A percentile compares a stretch with the other conserved stretches of the same genome.
Conservation (phyloP, 805 yeast species). For the Ogataea trehalophila region DNA sequence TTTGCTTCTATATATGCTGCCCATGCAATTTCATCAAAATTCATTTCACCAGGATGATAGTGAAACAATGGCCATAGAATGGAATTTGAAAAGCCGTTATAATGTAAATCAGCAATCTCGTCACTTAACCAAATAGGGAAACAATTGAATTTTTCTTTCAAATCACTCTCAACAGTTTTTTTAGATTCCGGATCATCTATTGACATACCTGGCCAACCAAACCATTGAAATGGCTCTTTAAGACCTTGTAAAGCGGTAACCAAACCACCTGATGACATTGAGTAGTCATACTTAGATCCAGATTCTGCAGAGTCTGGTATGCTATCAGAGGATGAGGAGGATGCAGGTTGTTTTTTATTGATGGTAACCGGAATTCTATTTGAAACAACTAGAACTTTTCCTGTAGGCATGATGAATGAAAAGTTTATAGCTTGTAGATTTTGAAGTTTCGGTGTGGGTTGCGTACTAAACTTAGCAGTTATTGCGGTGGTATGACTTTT, state of each 20-base stretch:
- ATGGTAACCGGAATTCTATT: constrained; percentile 95
- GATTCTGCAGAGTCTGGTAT: neutral
- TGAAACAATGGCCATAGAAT: constrained; percentile 98
- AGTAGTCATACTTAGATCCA: constrained; percentile 52
- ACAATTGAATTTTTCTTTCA: constrained; percentile 76
- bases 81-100: constrained; percentile 92
- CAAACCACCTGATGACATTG: constrained; percentile 96
- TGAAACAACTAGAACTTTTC: constrained; percentile 86
- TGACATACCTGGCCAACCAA: constrained; percentile 97
- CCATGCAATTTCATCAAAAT: constrained; percentile 97
- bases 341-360: constrained; percentile 40
- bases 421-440: neutral
- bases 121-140: constrained; percentile 86
- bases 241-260: constrained; percentile 94
- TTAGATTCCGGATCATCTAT: constrained; percentile 69
- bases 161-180: constrained; percentile 60
- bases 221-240: constrained; percentile 90
- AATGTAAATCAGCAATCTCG: constrained; percentile 90
- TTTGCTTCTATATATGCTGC: constrained; percentile 96
- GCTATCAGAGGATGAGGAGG: neutral
- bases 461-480: neutral
- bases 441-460: too few relatives aligned
- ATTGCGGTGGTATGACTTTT: too few relatives aligned
- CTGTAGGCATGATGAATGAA: constrained; percentile 25
- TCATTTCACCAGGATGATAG: constrained; percentile 98